phyloP scores from a whole-genome alignment of 2,329 filamentous ascomycete species.

The Leptosphaerulina australis region DNA sequence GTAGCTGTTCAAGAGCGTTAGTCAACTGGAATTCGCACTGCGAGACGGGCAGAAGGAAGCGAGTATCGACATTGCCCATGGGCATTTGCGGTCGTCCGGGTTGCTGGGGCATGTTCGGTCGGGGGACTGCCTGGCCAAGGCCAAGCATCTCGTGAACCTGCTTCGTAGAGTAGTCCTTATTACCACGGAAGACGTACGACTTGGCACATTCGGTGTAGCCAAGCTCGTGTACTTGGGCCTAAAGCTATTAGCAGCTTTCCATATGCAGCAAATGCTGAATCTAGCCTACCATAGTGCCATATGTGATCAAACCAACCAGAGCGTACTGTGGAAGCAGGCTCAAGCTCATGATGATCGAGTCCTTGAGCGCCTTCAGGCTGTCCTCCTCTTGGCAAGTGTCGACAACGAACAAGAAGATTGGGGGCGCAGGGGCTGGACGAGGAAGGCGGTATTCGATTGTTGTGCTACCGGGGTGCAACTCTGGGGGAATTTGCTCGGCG shows the following conservation, averaged over 20 bases:
- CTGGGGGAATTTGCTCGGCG: slow-evolving; percentile 78
- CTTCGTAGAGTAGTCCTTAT: slow-evolving; percentile 97
- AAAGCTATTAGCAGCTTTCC: slow-evolving; percentile 24
- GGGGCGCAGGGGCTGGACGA: slow-evolving; percentile 80
- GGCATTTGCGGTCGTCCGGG: slow-evolving; percentile 72
- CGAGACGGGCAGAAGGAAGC: slow-evolving; percentile 92
- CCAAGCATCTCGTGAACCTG: slow-evolving; percentile 99
- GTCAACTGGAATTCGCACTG: slow-evolving; percentile 98
- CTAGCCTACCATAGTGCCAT: slow-evolving; percentile 80
- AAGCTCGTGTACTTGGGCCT: slow-evolving; percentile 96
- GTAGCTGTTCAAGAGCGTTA: slow-evolving; percentile 91
- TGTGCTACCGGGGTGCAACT: slow-evolving; percentile 80
- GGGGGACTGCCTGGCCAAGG: slow-evolving; percentile 71
- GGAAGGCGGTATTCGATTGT: slow-evolving; percentile 89
- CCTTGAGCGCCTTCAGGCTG: slow-evolving; percentile 80
- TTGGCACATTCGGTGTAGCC: slow-evolving; percentile 98
- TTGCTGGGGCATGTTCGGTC: slow-evolving; percentile 71
- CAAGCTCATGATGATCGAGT: slow-evolving; percentile 85
- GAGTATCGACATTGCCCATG: slow-evolving; percentile 78
- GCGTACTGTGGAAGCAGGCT: slow-evolving; percentile 81
- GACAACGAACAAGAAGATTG: slow-evolving; percentile 86
- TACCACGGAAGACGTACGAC: slow-evolving; percentile 96
- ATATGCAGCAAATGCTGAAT: neutral
- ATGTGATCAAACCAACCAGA: slow-evolving; percentile 82
- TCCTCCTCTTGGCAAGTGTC: slow-evolving; percentile 90